Evolutionary conservation across 106 monocot genomes (phyloP), one percentile per base, ranked within the genome.

Genomic region (Posidonia australis): DNA sequence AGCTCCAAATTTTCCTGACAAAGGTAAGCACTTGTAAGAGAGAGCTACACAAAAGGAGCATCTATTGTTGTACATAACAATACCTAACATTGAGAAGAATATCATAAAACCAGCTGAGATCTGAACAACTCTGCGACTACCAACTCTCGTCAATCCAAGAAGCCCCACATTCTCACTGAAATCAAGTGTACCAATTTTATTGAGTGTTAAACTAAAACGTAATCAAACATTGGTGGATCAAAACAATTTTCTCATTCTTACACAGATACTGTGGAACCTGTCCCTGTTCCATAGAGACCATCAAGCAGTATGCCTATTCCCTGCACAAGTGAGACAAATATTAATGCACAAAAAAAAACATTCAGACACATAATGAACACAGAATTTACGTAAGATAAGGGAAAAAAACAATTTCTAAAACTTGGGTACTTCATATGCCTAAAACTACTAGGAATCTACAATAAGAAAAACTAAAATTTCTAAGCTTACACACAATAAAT

Each of bases 31-130:
- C 9, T 57, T 57, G 14, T 57, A 57, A 5, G 13, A 13, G 14
- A 14, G 14, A 28, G 57, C 28, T 11, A 28, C 0, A 20, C 5
- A 10, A 46, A 54, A 21, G 14, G n/a, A 19, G 14, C 36, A 36
- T 36, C 7, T 36, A 36, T 36, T 5, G 32, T 14, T 29, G n/a
- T 49, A 17, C 14, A 17, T 27, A 57, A 5, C 13, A 30, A 52
- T 18, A 80, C 82, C 82, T 47, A 82, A 53, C 27, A 58, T 77
- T 24, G 86, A 82, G 67, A 86, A 86, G 47, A 86, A 77, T 65
- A 86, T 82, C 86, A 86, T 86, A 67, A 86, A 86, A 26, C 77
- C 81, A 45, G 86, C 82, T 25, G 86, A 79, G 47, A 86, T 79
- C 51, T 86, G 76, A 60, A 86, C 82, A 54, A 82, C 82, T 60